Conservation (phyloP, 169 alveolate genomes). For the Plasmodium knowlesi region DNA sequence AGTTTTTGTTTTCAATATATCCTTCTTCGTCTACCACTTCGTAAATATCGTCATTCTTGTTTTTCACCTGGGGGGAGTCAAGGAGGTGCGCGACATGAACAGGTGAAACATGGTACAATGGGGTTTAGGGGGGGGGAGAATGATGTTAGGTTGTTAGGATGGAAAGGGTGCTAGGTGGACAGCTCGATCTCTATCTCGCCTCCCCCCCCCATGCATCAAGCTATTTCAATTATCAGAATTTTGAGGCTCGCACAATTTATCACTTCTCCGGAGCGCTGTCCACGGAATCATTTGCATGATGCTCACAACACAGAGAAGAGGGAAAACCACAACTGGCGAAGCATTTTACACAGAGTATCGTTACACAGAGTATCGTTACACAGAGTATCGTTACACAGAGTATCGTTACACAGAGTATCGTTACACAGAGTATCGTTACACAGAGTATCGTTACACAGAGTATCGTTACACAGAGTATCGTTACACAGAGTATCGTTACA, state of each 20-base stretch:
- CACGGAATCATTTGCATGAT: background rate
- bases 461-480: background rate
- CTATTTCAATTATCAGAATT: background rate
- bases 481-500: background rate
- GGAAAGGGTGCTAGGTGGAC: too few relatives aligned
- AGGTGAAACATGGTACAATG: too few relatives aligned
- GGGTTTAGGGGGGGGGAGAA: too few relatives aligned
- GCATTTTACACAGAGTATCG: too few relatives aligned
- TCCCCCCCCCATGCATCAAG: background rate
- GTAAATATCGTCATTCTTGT: slow-evolving; percentile 63
- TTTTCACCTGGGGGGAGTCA: slow-evolving; percentile 12
- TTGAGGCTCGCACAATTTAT: background rate
- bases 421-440: background rate
- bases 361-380: background rate
- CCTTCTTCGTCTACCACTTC: slow-evolving; percentile 74
- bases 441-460: background rate
- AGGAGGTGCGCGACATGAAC: background rate
- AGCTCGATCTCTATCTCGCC: too few relatives aligned
- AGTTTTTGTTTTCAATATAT: slow-evolving; percentile 51
- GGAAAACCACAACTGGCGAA: background rate
- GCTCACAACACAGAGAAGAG: background rate
- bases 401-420: background rate
- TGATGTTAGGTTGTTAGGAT: too few relatives aligned
- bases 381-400: background rate
- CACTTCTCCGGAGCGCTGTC: background rate